Evolutionary conservation across 116 monocot species (phyloP).

Genomic region (Zostera marina): DNA sequence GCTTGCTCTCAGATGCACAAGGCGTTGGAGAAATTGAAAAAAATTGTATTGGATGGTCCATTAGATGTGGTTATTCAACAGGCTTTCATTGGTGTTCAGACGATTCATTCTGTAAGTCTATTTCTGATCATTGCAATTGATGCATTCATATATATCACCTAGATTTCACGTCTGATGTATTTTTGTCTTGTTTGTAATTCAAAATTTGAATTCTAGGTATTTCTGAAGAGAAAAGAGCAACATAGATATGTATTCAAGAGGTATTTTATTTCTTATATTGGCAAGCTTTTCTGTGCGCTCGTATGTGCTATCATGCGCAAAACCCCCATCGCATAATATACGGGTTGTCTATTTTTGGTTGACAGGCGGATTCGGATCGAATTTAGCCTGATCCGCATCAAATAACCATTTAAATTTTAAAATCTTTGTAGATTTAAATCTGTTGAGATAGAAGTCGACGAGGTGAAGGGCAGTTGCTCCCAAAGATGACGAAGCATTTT

Average conservation of each 20-base stretch:
- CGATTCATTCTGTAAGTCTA: conserved; percentile 58
- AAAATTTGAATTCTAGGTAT: conserved; percentile 24
- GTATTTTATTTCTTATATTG: conserved; percentile 23
- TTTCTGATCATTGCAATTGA: not conserved
- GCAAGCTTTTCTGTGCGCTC: too few species aligned
- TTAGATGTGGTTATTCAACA: conserved; percentile 57
- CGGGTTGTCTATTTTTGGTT: too few species aligned
- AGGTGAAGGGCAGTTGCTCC: too few species aligned
- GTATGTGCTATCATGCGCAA: too few species aligned
- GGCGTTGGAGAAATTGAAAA: conserved; percentile 52
- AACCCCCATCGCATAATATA: too few species aligned
- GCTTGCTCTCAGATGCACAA: conserved; percentile 43
- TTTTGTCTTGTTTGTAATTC: not conserved
- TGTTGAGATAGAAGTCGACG: too few species aligned
- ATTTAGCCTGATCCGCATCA: too few species aligned
- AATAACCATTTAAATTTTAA: too few species aligned
- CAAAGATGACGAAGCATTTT: too few species aligned
- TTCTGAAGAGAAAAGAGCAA: conserved; percentile 37
- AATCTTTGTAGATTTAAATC: too few species aligned
- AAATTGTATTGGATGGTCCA: conserved; percentile 30
- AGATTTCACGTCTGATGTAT: not conserved
- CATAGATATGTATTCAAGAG: conserved; percentile 42
- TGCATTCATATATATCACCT: not conserved
- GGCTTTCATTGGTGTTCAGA: conserved; percentile 51
- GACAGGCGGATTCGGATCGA: too few species aligned